Evolutionary conservation across 495 filamentous ascomycete genomes (phyloP).

Genomic region (Tuber magnatum): DNA sequence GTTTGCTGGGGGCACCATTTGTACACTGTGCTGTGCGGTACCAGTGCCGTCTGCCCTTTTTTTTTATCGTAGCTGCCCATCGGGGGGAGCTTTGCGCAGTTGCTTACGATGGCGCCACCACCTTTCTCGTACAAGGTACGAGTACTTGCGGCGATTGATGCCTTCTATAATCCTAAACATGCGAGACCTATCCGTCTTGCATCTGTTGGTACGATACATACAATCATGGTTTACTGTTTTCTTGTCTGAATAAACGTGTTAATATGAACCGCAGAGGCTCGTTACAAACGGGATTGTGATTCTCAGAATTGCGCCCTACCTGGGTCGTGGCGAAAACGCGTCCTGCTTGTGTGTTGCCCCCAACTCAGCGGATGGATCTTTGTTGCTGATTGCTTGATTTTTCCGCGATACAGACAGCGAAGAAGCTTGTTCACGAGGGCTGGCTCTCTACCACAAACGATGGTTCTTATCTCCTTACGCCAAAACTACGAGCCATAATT

Average conservation of each 20-base stretch:
- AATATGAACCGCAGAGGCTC: background rate
- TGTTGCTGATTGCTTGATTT: background rate
- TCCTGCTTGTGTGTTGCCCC: slow-evolving; percentile 27
- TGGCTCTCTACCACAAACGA: slow-evolving; percentile 24
- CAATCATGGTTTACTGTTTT: background rate
- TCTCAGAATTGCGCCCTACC: slow-evolving; percentile 22
- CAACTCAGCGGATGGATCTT: background rate
- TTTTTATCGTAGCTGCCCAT: background rate
- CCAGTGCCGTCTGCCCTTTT: background rate
- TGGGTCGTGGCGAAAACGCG: slow-evolving; percentile 35
- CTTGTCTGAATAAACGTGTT: background rate
- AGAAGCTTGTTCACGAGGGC: slow-evolving; percentile 34
- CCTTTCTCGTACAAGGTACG: slow-evolving; percentile 38
- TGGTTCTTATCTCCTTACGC: slow-evolving; percentile 24
- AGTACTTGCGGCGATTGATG: slow-evolving; percentile 39
- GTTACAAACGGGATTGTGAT: slow-evolving; percentile 27
- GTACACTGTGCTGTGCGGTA: background rate
- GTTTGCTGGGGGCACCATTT: background rate
- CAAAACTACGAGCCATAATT: slow-evolving; percentile 24
- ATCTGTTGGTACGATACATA: slow-evolving; percentile 23
- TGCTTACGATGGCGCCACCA: slow-evolving; percentile 20
- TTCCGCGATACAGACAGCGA: slow-evolving; percentile 17
- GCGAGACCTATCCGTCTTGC: slow-evolving; percentile 25
- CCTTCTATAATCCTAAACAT: slow-evolving; percentile 25
- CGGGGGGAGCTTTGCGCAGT: background rate